Conservation (phyloP, 805 yeast species). For the Saccharomycodes ludwigii region DNA sequence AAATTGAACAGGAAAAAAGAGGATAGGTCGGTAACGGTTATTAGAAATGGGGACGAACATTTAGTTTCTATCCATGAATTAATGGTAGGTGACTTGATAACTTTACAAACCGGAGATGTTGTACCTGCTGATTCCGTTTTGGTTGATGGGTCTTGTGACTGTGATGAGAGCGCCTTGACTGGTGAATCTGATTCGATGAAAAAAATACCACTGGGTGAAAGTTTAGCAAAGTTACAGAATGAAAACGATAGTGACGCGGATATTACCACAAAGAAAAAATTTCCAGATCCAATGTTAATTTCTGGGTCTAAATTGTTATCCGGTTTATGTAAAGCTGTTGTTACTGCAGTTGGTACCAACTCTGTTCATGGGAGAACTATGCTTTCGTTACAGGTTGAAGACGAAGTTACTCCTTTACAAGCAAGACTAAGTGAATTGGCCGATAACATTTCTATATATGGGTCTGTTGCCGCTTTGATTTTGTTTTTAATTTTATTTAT, state of each 20-base stretch:
- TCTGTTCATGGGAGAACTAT: slow-evolving; percentile 89
- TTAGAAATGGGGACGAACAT: slow-evolving; percentile 57
- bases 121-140: slow-evolving; percentile 81
- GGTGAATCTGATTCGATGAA: slow-evolving; percentile 84
- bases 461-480: slow-evolving; percentile 73
- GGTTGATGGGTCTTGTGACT: slow-evolving; percentile 62
- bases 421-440: slow-evolving; percentile 71
- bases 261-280: slow-evolving; percentile 21
- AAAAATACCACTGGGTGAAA: slow-evolving; percentile 44
- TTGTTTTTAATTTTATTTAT: slow-evolving; percentile 70
- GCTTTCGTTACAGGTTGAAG: slow-evolving; percentile 62
- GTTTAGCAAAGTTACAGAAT: slow-evolving; percentile 19
- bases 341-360: slow-evolving; percentile 81
- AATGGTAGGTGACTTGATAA: slow-evolving; percentile 75
- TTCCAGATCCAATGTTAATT: slow-evolving; percentile 72
- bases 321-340: slow-evolving; percentile 77
- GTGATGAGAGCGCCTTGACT: slow-evolving; percentile 86
- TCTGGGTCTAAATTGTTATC: slow-evolving; percentile 84
- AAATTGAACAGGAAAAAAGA: slow-evolving; percentile 81
- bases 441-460: slow-evolving; percentile 90
- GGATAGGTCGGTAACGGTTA: slow-evolving; percentile 64
- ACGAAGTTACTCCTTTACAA: slow-evolving; percentile 84
- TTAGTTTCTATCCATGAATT: slow-evolving; percentile 63
- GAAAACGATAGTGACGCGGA: slow-evolving; percentile 14
- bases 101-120: slow-evolving; percentile 87